Evolutionary conservation across 352 stramenopile genomes (phyloP).

Genomic region (Globisporangium takayamanum): DNA sequence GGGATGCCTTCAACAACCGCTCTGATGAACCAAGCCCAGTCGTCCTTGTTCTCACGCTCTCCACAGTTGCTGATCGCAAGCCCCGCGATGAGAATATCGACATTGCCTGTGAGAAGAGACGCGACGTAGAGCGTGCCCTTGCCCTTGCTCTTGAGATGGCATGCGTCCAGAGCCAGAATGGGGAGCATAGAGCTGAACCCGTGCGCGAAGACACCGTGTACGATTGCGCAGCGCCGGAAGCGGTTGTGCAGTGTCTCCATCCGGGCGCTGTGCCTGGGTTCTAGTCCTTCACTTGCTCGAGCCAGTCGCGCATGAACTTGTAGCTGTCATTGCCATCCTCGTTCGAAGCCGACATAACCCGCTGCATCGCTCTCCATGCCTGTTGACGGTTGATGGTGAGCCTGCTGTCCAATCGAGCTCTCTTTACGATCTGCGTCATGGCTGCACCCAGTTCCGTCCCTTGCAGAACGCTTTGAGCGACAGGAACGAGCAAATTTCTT

Average conservation of each 20-base stretch:
- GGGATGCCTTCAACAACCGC: background rate
- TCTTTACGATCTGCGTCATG: background rate
- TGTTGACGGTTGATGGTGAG: background rate
- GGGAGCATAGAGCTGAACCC: background rate
- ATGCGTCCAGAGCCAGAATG: background rate
- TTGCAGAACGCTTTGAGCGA: background rate
- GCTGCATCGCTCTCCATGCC: background rate
- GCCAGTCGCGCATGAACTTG: no score
- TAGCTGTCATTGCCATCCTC: no score
- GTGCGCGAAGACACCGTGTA: background rate
- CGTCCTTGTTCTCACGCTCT: conserved; percentile 1
- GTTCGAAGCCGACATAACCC: no score
- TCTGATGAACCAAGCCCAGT: background rate
- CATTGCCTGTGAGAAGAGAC: background rate
- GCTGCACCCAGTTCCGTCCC: background rate
- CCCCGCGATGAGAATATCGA: background rate
- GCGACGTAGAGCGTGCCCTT: background rate
- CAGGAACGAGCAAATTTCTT: background rate
- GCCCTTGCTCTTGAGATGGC: background rate
- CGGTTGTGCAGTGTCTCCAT: background rate
- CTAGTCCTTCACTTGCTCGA: no score
- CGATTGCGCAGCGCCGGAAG: background rate
- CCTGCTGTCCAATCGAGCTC: background rate
- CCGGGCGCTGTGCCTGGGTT: no score
- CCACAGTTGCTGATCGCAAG: background rate